Conservation (phyloP, 176 grass and related monocot genomes). For the Luzula sylvatica region DNA sequence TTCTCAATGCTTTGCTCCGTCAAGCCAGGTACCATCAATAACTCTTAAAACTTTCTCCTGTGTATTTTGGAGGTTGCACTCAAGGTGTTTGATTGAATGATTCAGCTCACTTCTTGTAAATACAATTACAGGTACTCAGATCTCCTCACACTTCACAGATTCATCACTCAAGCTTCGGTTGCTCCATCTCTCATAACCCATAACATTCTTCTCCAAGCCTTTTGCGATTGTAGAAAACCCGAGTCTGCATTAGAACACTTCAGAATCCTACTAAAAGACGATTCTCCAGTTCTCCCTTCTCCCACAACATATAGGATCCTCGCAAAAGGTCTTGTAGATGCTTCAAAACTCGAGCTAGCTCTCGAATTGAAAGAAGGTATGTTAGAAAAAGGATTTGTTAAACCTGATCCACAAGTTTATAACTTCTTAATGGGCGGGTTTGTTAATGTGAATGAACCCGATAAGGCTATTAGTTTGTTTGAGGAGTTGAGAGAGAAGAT, state of each 20-base stretch:
- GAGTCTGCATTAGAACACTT: constrained; percentile 81
- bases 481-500: constrained; percentile 72
- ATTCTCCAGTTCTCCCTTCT: constrained; percentile 55
- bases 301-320: constrained; percentile 88
- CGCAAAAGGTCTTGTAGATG: constrained; percentile 66
- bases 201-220: constrained; percentile 76
- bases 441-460: constrained; percentile 37
- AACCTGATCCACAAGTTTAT: constrained; percentile 63
- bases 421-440: constrained; percentile 65
- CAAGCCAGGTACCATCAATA: constrained; percentile 54
- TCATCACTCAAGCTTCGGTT: constrained; percentile 83
- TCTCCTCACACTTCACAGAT: constrained; percentile 74
- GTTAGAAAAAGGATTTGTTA: constrained; percentile 46
- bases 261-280: constrained; percentile 70
- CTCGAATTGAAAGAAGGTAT: constrained; percentile 76
- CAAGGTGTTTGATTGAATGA: constrained; percentile 3
- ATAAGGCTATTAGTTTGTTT: constrained; percentile 37
- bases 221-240: constrained; percentile 71
- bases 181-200: constrained; percentile 71
- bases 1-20: constrained; percentile 68
- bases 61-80: too few relatives aligned
- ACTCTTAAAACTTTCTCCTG: too few relatives aligned
- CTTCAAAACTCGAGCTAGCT: constrained; percentile 55
- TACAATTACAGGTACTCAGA: constrained; percentile 42
- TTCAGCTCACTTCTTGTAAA: constrained; percentile 4